Conservation (phyloP, 345 rosid species). For the Trapa bicornis region DNA sequence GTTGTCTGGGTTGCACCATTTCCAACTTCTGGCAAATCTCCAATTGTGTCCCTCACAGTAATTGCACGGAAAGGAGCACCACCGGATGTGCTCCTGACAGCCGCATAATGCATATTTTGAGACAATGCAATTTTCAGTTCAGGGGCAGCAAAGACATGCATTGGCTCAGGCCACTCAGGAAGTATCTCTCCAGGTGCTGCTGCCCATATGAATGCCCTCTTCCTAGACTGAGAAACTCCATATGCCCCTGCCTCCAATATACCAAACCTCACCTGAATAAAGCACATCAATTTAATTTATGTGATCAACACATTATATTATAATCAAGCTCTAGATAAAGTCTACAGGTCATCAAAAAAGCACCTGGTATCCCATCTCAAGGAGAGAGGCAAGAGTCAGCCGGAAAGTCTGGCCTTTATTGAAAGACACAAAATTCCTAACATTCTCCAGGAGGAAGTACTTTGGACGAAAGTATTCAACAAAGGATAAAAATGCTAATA, state of each 20-base stretch:
- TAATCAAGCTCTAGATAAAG: background rate
- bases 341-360: background rate
- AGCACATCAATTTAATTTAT: background rate
- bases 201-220: constrained; percentile 89
- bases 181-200: constrained; percentile 73
- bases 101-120: constrained; percentile 40
- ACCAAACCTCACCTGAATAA: constrained; percentile 76
- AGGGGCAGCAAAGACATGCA: constrained; percentile 70
- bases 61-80: constrained; percentile 91
- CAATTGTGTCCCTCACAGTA: constrained; percentile 85
- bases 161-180: constrained; percentile 98
- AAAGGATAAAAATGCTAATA: constrained; percentile 41
- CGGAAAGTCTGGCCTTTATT: constrained; percentile 79
- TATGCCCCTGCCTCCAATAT: constrained; percentile 85
- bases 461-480: constrained; percentile 86
- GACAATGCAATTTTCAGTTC: constrained; percentile 50
- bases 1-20: constrained; percentile 49
- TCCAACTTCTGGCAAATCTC: constrained; percentile 64
- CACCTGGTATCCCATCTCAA: constrained; percentile 50
- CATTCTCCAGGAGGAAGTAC: constrained; percentile 84
- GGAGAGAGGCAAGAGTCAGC: constrained; percentile 59
- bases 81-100: constrained; percentile 52
- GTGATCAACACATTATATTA: background rate
- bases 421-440: constrained; percentile 69
- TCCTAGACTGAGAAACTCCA: constrained; percentile 84